Evolutionary conservation across 495 filamentous ascomycete species (phyloP).

Genomic region (Trichoderma parareesei): DNA sequence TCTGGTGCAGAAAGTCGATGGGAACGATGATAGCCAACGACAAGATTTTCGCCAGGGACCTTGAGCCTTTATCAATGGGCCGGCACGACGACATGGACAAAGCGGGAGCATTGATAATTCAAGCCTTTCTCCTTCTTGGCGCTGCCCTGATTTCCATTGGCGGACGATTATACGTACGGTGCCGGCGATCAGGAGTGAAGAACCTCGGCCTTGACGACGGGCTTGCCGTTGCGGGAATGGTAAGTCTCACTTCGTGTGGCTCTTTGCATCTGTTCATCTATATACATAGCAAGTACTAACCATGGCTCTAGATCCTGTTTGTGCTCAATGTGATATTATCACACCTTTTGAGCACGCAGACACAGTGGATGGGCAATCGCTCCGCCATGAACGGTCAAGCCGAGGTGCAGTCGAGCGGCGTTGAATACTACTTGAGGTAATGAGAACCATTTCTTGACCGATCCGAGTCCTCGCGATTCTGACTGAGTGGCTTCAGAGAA

Average conservation of each 20-base stretch:
- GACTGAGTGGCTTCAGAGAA: neutral
- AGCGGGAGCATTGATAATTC: neutral
- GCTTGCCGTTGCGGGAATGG: neutral
- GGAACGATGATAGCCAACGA: neutral
- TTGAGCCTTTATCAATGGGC: neutral
- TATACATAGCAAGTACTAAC: neutral
- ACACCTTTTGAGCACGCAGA: neutral
- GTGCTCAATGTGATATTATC: neutral
- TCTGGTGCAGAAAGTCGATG: too few species aligned
- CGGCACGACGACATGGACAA: neutral
- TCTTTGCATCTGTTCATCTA: neutral
- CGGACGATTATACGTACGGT: neutral
- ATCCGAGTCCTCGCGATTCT: neutral
- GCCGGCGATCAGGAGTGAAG: neutral
- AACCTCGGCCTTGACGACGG: neutral
- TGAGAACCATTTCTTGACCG: neutral
- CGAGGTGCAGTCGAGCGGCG: neutral
- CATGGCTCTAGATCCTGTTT: neutral
- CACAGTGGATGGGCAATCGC: neutral
- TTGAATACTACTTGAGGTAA: neutral
- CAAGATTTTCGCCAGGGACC: neutral
- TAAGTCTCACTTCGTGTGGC: neutral
- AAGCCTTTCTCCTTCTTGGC: neutral
- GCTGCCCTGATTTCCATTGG: neutral
- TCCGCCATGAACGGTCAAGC: neutral